phyloP scores from a whole-genome alignment of 2,329 filamentous ascomycete species.

The Cordyceps militaris region DNA sequence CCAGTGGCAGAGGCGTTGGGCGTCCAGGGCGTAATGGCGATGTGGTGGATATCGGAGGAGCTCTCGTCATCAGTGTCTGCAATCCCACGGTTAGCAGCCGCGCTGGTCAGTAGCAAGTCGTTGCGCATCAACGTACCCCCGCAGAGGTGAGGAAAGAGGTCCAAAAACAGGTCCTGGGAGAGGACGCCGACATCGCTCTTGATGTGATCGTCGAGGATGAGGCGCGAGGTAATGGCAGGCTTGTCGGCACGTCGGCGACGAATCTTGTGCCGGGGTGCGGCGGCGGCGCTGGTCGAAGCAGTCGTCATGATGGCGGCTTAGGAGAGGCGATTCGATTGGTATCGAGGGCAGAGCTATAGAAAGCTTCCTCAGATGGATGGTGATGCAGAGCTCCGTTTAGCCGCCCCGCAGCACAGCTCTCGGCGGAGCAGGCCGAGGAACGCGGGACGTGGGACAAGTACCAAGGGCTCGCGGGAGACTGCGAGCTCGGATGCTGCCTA shows the following conservation, averaged over 20 bases:
- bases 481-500: not conserved
- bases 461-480: not conserved
- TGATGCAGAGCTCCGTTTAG: constrained; percentile 11
- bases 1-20: constrained; percentile 52
- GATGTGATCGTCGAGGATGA: constrained; percentile 79
- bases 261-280: constrained; percentile 32
- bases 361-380: not conserved
- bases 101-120: not conserved
- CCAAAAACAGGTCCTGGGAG: constrained; percentile 76
- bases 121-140: constrained; percentile 36
- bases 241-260: constrained; percentile 59
- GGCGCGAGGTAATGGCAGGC: constrained; percentile 66
- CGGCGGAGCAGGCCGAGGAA: constrained; percentile 11
- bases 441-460: not conserved
- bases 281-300: constrained; percentile 20
- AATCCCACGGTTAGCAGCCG: not conserved
- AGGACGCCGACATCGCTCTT: constrained; percentile 80
- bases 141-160: constrained; percentile 63
- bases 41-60: constrained; percentile 46
- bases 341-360: not conserved
- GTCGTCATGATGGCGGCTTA: constrained; percentile 15
- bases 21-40: constrained; percentile 69
- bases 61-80: constrained; percentile 28
- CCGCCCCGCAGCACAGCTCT: constrained; percentile 12
- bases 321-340: constrained; percentile 3